Base-by-base conservation (phyloP, 805 yeast genomes). In the Cyberlindnera euphorbiae region DNA sequence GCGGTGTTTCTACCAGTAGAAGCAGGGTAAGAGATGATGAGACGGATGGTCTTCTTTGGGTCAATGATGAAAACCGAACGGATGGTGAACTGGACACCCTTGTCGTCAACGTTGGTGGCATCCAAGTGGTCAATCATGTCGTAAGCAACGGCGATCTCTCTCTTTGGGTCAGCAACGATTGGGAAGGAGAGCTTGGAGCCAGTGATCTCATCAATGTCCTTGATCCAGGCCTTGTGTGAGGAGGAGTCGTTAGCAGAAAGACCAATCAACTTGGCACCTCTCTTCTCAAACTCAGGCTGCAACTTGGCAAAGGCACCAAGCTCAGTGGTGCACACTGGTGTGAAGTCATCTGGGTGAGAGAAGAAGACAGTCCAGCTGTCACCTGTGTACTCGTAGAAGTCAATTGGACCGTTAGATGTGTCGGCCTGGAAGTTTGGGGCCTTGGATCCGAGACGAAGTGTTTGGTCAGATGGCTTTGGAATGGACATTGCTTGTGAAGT, bases 321-420 rank as follows among this genome's bases (percentile, higher is more conserved):
- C 59, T 81, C 88, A 34, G 88, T 81, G 45, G 87, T 81, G 59
- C 88, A 81, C 32, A 81, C 84, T 24, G 88, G 88, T 15, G 88
- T 81, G 67, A 76, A 80, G 57, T 80, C 87, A 46, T 79, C 86
- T 38, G 88, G 88, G 56, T 81, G 87, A 22, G 83, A 76, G 63
- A 81, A 81, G 44, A 81, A 68, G 27, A 80, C 75, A 30, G 68
- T 70, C 87, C 88, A 80, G 39, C 68, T 61, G 53, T 69, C 67
- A 24, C 79, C 83, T 39, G 74, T 67, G 61, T 62, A 80, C 42
- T 75, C 73, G 60, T 79, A 80, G 66, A 80, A 79, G 44, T 72
- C 70, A 43, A 80, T 67, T 42, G 70, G 66, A 35, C 87, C 87
- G 46, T 66, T 63, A 22, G 86, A 77, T 32, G 86, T 71, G 34